These are phyloP conservation scores for Cladosporium colombiae DNA, from an alignment of 2,329 filamentous ascomycete species.

Conservation along the genomic window DNA sequence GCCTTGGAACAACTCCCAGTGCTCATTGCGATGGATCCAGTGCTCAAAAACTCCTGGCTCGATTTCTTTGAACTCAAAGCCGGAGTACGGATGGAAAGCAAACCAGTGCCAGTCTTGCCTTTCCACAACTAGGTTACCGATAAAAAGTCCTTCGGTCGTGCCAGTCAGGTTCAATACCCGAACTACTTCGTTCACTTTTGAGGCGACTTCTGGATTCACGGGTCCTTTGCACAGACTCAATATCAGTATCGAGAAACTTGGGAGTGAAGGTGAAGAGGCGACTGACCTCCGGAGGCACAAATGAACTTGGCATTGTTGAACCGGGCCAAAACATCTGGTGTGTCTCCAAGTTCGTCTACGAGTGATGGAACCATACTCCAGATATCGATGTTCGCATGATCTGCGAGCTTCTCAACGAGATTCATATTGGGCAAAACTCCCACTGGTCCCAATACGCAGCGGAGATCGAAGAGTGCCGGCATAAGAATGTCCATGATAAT, in stretches of 20 bases:
- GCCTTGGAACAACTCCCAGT: constrained; percentile 15
- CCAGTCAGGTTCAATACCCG: constrained; percentile 10
- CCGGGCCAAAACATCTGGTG: neutral
- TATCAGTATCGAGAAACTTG: too few relatives aligned
- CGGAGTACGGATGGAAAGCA: constrained; percentile 20
- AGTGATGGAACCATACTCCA: constrained; percentile 10
- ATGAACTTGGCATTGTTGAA: neutral
- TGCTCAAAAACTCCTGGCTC: constrained; percentile 14
- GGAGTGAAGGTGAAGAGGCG: too few relatives aligned
- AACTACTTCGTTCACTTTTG: neutral
- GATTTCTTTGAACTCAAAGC: constrained; percentile 21
- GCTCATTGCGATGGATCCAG: constrained; percentile 19
- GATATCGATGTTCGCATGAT: neutral
- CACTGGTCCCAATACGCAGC: neutral
- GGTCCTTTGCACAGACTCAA: neutral
- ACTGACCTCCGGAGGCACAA: neutral
- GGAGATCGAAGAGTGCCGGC: neutral
- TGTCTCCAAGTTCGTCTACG: constrained; percentile 6
- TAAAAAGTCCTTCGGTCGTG: constrained; percentile 21
- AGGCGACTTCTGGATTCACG: neutral
- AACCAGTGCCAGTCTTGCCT: constrained; percentile 20
- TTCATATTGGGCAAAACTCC: neutral
- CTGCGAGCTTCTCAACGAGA: neutral
- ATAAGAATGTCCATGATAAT: neutral
- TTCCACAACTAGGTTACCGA: constrained; percentile 15